phyloP scores from a whole-genome alignment of 2,329 filamentous ascomycete species.

The Mycocentrospora acerina region DNA sequence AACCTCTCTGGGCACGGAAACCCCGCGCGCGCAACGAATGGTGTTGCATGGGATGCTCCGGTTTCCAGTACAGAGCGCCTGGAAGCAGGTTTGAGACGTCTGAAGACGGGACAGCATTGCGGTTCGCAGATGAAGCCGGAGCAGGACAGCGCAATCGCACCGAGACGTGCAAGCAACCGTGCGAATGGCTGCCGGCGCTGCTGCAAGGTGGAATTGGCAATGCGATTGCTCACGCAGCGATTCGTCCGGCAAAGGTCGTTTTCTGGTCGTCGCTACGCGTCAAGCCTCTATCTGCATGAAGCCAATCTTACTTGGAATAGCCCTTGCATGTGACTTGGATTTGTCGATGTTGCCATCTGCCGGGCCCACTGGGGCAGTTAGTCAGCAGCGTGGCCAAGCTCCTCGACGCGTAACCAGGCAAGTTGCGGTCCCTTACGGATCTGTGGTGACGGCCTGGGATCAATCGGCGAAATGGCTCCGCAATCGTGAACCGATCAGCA shows the following conservation, averaged over 20 bases:
- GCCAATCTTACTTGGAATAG: constrained; percentile 24
- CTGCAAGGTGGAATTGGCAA: constrained; percentile 12
- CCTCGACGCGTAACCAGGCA: too few relatives aligned
- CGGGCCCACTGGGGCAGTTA: too few relatives aligned
- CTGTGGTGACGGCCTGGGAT: constrained; percentile 5
- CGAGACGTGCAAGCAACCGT: constrained; percentile 8
- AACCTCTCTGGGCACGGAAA: too few relatives aligned
- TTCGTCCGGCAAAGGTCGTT: constrained; percentile 17
- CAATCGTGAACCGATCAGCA: constrained; percentile 30
- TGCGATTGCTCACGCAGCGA: constrained; percentile 18
- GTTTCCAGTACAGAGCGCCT: not conserved
- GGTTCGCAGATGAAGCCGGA: constrained; percentile 9
- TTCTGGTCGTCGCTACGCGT: constrained; percentile 6
- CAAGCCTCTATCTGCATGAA: constrained; percentile 5
- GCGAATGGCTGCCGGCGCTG: constrained; percentile 11
- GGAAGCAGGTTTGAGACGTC: constrained; percentile 23
- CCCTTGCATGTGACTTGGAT: not conserved
- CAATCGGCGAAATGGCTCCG: constrained; percentile 29
- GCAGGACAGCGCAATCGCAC: constrained; percentile 17
- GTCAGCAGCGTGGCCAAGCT: too few relatives aligned
- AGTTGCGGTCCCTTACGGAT: constrained; percentile 3
- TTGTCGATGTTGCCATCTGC: too few relatives aligned
- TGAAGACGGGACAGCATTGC: constrained; percentile 17
- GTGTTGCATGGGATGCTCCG: too few relatives aligned
- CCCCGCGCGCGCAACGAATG: too few relatives aligned